Evolutionary conservation across 768 basidiomycete species (phyloP), one percentile per base, ranked within the genome.

Genomic region (Lentinula guzmanii): DNA sequence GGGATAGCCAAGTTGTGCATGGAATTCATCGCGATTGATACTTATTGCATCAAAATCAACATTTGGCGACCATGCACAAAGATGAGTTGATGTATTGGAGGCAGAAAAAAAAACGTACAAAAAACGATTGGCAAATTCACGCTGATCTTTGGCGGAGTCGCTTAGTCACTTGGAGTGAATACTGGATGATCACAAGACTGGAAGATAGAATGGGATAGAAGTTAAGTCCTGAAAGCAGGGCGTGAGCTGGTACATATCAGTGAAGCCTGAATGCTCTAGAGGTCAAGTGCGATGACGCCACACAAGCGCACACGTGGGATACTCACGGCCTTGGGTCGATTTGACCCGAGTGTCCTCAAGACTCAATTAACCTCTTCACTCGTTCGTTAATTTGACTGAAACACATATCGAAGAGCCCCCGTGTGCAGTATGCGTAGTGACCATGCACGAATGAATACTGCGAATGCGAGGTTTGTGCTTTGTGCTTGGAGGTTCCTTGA

Each of bases 281-380:
- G 7, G 10, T 42, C 42, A 5, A 42, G 28, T n/a, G 56, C 18
- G 56, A 33, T 48, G 45, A 50, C 58, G 48, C 58, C 41, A 59
- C 58, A 45, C n/a, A 37, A 39, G 48, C 58, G 58, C 24, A 59
- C 58, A 59, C 58, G 58, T 59, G 45, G 45, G 37, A 31, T 51
- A 28, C 56, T 43, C 56, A 42, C 45, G 21, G 24, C n/a, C 11
- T 45, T 39, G 37, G 9, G 13, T 33, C 53, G 53, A 54, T 37
- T 54, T 54, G 53, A 54, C 53, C 53, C 53, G 37, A 54, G 16
- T 21, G 10, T 35, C 24, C 42, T 39, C 37, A 13, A 16, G 42
- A 31, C 21, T 31, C 45, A 45, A 58, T 54, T 18, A 37, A 24
- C 4, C 15, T n/a, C n/a, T 16, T 28, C 4, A n/a, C 43, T 50